Conservation (phyloP, 176 grass and related monocot genomes). For the Aegilops bicornis region DNA sequence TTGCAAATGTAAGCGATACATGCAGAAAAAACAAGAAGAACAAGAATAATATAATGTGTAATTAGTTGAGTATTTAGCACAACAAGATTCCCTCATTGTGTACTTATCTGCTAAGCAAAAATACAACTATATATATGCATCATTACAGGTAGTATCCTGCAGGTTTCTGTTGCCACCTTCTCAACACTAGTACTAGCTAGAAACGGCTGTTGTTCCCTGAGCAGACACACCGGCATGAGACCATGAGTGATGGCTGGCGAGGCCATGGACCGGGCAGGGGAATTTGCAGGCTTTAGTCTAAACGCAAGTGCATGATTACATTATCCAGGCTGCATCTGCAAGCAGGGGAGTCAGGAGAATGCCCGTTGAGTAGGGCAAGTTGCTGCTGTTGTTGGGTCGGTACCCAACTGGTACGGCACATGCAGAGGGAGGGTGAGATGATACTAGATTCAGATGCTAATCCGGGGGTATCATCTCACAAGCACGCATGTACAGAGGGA, state of each 20-base stretch:
- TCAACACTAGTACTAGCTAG: not conserved
- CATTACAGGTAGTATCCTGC: not conserved
- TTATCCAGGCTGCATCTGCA: conserved; percentile 9
- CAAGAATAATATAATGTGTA: not conserved
- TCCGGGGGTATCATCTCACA: not conserved
- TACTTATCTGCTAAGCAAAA: not conserved
- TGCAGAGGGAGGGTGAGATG: conserved; percentile 12
- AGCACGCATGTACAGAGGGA: not conserved
- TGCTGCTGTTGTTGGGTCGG: not conserved
- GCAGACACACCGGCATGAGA: conserved; percentile 2
- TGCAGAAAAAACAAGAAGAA: not conserved
- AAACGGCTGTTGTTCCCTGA: conserved; percentile 15
- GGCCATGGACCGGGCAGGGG: conserved; percentile 6
- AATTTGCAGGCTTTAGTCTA: conserved; percentile 24
- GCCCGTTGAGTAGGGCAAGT: conserved; percentile 23
- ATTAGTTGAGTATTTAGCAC: not conserved
- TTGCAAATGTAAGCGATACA: not conserved
- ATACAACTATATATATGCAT: not conserved
- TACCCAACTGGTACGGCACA: conserved; percentile 35
- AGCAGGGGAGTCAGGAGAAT: not conserved
- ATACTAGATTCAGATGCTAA: conserved; percentile 8
- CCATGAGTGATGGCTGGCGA: not conserved
- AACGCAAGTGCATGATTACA: conserved; percentile 1
- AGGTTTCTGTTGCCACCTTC: conserved; percentile 20
- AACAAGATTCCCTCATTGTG: not conserved